Base-by-base conservation (phyloP, 2,329 filamentous ascomycete species). In the Colletotrichum tropicicola region DNA sequence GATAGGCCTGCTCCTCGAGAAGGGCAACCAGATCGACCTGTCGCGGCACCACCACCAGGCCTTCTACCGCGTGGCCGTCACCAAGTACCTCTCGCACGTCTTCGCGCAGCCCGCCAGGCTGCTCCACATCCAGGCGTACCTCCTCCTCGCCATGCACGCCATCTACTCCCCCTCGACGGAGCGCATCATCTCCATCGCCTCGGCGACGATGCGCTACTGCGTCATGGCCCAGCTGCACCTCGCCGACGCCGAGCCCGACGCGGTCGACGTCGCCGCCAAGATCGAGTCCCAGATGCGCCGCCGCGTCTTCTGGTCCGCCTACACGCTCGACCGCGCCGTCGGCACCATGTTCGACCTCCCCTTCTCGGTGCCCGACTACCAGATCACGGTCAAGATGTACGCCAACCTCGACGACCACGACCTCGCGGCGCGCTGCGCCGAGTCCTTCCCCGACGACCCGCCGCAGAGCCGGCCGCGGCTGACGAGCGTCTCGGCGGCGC, bases 251-350 rank as follows among this genome's bases (percentile, higher is more conserved):
- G 73, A 74, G 49, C 65, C 68, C 0, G 47, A 52, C 1, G 23
- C 35, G 2, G 1, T 30, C 17, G 21, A 28, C 32, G 45, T 51
- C 27, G 32, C 41, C 12, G 23, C 43, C 56, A 21, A 23, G 25
- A 48, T 66, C 21, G 55, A 69, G 45, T 60, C 70, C 3, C 73
- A 75, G 53, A 32, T 70, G 9, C 69, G 72, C 5, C 70, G 74
- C 3, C 66, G 74, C 15, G 68, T 73, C 21, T 76, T 75, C 62
- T 75, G 74, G 73, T 74, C 70, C 12, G 73, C 73, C 2, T 75
- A 75, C 44, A 67, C 62, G 5, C 44, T 75, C 12, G 73, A 75
- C 55, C 69, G 73, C 7, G 65, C 71, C 10, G 70, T 75, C 37
- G 67, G 72, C 59, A 70, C 69, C 21, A 68, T 69, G 6, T 71